A percentile compares a stretch with the other conserved stretches of the same genome.
Conservation (phyloP, 192 early-diverging fungal genomes). For the Spizellomyces sp. region DNA sequence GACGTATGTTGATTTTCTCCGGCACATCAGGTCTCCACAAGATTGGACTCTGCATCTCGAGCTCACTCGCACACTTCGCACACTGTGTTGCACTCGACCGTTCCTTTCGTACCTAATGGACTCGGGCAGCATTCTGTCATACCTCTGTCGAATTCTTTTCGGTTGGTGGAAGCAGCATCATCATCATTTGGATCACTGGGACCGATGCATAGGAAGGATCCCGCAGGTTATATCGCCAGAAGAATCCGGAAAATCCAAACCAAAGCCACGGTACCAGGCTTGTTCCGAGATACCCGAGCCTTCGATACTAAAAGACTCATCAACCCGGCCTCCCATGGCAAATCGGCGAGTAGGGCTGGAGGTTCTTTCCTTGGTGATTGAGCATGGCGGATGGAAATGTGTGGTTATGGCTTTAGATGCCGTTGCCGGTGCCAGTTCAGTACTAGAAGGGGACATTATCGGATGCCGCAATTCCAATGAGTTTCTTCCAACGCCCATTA, state of each 20-base stretch:
- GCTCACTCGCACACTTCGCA: conserved; percentile 7
- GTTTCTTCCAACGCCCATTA: not conserved
- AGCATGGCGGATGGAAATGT: not conserved
- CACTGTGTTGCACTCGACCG: not conserved
- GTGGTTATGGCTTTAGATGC: not conserved
- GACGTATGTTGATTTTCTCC: no score
- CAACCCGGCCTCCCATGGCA: not conserved
- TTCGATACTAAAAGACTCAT: not conserved
- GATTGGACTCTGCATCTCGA: conserved; percentile 18
- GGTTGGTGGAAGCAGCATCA: conserved; percentile 14
- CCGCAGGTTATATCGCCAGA: not conserved
- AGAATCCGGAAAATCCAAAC: not conserved
- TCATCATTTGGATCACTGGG: conserved; percentile 8
- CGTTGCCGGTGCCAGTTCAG: not conserved
- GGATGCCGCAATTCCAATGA: not conserved
- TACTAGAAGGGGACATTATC: not conserved
- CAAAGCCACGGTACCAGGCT: not conserved
- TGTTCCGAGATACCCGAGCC: not conserved
- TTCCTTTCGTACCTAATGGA: not conserved
- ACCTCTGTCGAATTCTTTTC: conserved; percentile 6
- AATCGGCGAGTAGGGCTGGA: not conserved
- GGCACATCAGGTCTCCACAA: not conserved
- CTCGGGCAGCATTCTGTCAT: not conserved
- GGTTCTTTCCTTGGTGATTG: not conserved
- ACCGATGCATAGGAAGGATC: conserved; percentile 1